Evolutionary conservation across 2,329 filamentous ascomycete species (phyloP), one percentile per base, ranked within the genome.

Genomic region (Colletotrichum noveboracense): DNA sequence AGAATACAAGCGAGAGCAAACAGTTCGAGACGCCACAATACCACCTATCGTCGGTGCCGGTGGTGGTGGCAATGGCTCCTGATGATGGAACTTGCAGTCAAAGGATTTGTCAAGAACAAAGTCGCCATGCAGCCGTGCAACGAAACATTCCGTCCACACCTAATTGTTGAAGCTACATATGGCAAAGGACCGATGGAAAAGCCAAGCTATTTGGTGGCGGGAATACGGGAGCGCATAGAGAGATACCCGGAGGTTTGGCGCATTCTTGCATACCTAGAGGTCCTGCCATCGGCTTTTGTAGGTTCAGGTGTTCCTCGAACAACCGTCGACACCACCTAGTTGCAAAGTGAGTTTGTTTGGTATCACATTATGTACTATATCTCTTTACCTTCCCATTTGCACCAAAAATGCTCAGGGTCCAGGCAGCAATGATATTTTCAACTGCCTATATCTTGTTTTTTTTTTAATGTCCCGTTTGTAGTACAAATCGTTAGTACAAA

Each of bases 1-100:
- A 80, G 95, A 99, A 84, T 98, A 98, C 85, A 93, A 93, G 83
- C 96, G 96, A 84, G 89, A 96, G 36, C 97, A 99, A 86, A 94
- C 88, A 6, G 96, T 98, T 34, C 90, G 89, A 75, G 88, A 91
- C 43, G 79, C 79, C 2, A 81, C 81, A 5, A 77, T 55, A 68
- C 52, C 71, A 55, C 48, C 71, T 43, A 21, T 34, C 18, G 13
- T 38, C 32, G 36, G 34, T 16, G n/a, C 55, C 24, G 48, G 28
- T 24, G 36, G 66, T 28, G 18, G 28, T 14, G 38, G n/a, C 14
- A 21, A 34, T 26, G 55, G 65, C 12, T 30, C 24, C 24, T 14
- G 32, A 34, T 61, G 36, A 43, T 9, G 30, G 13, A 26, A 16
- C 36, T 28, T 38, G 60, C 30, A 28, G 24, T 52, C 26, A 36